These are phyloP conservation scores for Hebeloma cylindrosporum DNA, from an alignment of 768 basidiomycete genomes.

Conservation along the genomic window DNA sequence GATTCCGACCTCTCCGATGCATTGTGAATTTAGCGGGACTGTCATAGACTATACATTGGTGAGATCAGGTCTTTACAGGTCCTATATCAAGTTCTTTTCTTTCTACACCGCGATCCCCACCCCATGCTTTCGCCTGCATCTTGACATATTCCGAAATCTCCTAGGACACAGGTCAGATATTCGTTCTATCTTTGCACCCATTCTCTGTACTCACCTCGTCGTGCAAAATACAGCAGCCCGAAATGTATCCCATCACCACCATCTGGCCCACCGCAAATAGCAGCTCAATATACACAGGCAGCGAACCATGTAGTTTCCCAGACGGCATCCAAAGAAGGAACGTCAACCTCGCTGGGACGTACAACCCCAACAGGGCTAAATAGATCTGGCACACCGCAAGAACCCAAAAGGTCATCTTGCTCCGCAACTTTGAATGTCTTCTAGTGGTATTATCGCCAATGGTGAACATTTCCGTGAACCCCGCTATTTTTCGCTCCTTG, in stretches of 20 bases:
- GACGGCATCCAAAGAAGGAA: background rate
- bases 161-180: too few species aligned
- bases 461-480: background rate
- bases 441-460: slow-evolving; percentile 2
- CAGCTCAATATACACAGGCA: slow-evolving; percentile 9
- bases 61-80: too few species aligned
- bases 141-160: too few species aligned
- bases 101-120: too few species aligned
- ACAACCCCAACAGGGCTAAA: slow-evolving; percentile 3
- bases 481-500: slow-evolving; percentile 5
- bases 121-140: too few species aligned
- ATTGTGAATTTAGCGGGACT: background rate
- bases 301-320: background rate
- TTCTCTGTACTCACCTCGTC: slow-evolving; percentile 6
- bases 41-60: too few species aligned
- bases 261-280: slow-evolving; percentile 7
- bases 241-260: slow-evolving; percentile 12
- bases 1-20: background rate
- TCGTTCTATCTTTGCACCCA: background rate
- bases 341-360: background rate
- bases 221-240: slow-evolving; percentile 7
- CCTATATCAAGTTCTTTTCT: too few species aligned
- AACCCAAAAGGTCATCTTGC: slow-evolving; percentile 4
- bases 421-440: background rate
- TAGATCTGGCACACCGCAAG: slow-evolving; percentile 8